Evolutionary conservation across 1,284 basidiomycete species (phyloP).

Genomic region (Coniophora puteana): DNA sequence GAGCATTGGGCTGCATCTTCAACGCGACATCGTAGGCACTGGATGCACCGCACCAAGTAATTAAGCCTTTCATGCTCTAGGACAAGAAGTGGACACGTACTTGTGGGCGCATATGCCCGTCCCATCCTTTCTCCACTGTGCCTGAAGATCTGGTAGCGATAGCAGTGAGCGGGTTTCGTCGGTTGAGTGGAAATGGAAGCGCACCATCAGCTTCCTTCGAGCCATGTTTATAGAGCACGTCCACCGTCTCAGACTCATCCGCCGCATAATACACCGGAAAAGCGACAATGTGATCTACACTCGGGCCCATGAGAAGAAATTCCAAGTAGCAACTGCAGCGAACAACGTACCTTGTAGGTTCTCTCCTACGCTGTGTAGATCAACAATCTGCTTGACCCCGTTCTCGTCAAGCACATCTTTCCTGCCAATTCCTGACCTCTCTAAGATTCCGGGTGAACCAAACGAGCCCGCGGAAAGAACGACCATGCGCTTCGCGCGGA

Average conservation of each 20-base stretch:
- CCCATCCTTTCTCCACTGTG: conserved; percentile 41
- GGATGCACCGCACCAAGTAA: neutral
- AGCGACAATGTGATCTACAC: conserved; percentile 40
- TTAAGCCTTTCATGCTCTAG: neutral
- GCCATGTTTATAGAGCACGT: conserved; percentile 41
- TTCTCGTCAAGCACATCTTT: conserved; percentile 35
- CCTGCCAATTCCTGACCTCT: conserved; percentile 50
- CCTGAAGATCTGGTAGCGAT: conserved; percentile 35
- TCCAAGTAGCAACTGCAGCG: neutral
- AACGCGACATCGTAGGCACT: conserved; percentile 35
- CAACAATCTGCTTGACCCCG: conserved; percentile 36
- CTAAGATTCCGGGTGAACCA: conserved; percentile 52
- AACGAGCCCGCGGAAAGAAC: conserved; percentile 50
- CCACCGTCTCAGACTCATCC: conserved; percentile 39
- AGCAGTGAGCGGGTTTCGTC: too few relatives aligned
- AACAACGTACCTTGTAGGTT: conserved; percentile 40
- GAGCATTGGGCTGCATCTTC: conserved; percentile 35
- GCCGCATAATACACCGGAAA: conserved; percentile 33
- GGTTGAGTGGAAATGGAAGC: too few relatives aligned
- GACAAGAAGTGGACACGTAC: conserved; percentile 25
- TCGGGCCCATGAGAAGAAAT: conserved; percentile 5
- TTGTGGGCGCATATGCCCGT: conserved; percentile 48
- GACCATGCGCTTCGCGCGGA: conserved; percentile 39
- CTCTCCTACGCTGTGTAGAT: conserved; percentile 57
- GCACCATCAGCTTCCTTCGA: too few relatives aligned